Evolutionary conservation across 2,329 filamentous ascomycete genomes (phyloP), one percentile per base, ranked within the genome.

Genomic region (Pyricularia sp.): DNA sequence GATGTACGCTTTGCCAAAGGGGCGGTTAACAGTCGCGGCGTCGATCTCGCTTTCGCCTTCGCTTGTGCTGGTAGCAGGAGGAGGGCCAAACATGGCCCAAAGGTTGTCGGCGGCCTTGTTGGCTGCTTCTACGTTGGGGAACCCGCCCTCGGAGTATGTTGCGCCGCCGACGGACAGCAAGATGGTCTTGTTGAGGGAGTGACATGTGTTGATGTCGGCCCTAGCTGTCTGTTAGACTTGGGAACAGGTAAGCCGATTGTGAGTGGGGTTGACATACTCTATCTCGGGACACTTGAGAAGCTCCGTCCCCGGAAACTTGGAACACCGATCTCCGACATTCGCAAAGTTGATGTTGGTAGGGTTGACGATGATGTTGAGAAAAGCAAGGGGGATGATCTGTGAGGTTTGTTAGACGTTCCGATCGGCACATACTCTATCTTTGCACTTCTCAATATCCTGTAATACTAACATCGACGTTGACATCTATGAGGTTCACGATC

Each of bases 51-150:
- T n/a, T n/a, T n/a, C n/a, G n/a, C n/a, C n/a, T n/a, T n/a, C n/a
- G 50, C 4, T 30, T 6, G 36, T 23, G 65, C 36, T 33, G 28
- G 23, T n/a, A 6, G 42, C 36, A 26, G 33, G 65, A 10, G 23
- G 12, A 4, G 90, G 88, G 2, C 91, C 91, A 76, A 92, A 93
- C 71, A 88, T 90, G 67, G 85, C 81, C 90, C 90, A 93, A 69
- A 93, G 79, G 25, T 84, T 81, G 68, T 89, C 78, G 0, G 90
- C 91, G 2, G 85, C 85, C 0, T 79, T 75, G 25, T 81, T 76
- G 6, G 90, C 90, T 0, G 81, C 83, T 0, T 77, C 71, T 1
- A 80, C 72, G n/a, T 82, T 84, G 55, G 77, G 74, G 79, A 92
- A 92, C 30, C 89, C 89, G 36, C 87, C 89, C 76, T 92, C 88